Evolutionary conservation across 768 basidiomycete genomes (phyloP), one percentile per base, ranked within the genome.

Genomic region (Phylloporus sp.): DNA sequence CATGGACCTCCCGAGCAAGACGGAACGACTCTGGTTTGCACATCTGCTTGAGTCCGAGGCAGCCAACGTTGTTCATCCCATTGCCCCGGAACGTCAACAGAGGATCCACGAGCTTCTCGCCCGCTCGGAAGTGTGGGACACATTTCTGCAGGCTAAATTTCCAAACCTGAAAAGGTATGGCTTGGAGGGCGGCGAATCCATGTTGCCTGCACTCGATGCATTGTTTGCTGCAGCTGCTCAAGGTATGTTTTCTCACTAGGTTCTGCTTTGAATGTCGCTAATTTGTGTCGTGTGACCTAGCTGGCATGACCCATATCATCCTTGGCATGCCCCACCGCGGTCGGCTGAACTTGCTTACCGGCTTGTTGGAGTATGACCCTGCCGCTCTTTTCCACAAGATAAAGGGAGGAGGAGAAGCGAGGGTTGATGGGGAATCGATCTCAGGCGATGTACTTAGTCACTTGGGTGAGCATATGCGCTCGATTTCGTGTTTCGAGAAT

Each of bases 361-460:
- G 86, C 45, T 74, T 95, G 4, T 73, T 95, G 5, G 71, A 81
- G 58, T 85, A 77, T 55, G 75, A 85, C 0, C 80, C 85, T 7
- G 75, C 80, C 2, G 81, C 84, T 0, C 72, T 95, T 15, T 93
- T 95, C 66, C 80, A 89, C 67, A 97, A 95, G 72, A 86, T 94
- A 53, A 90, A 84, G 63, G 91, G 91, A 1, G 86, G 84, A 2
- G 78, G 70, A 15, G 91, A 93, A 63, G 65, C 80, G 22, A 26
- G 15, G 2, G 81, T 88, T 1, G 82, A 85, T 53, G 80, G 80
- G 5, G 69, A 86, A 3, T 81, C 77, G 8, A 84, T 79, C 3
- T 81, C 82, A 22, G 94, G 91, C 11, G 94, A 95, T 61, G 93
- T 95, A 2, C 76, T 95, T 52, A 91, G 88, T 61, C 94, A 95